Conservation (phyloP, 2,329 filamentous ascomycete genomes). For the Fusarium sp. region DNA sequence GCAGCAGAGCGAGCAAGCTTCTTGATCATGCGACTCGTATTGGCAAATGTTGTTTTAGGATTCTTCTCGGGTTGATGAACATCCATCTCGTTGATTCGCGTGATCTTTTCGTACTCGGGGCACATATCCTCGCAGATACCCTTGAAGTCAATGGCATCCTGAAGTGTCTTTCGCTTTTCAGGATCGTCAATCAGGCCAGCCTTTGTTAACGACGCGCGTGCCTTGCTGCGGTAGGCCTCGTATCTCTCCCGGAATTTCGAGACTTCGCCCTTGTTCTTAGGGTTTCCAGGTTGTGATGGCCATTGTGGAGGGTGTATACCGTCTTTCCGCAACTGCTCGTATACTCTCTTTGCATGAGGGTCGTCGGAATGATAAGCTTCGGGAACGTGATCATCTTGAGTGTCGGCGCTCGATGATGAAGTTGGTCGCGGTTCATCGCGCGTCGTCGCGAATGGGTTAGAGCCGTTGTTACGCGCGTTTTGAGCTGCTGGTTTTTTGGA, state of each 20-base stretch:
- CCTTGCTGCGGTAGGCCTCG: constrained; percentile 68
- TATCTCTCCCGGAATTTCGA: constrained; percentile 67
- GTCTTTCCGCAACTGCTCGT: constrained; percentile 65
- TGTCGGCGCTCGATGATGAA: constrained; percentile 44
- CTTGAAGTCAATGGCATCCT: constrained; percentile 74
- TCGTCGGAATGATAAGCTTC: constrained; percentile 48
- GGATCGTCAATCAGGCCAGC: constrained; percentile 74
- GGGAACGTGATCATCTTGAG: constrained; percentile 34
- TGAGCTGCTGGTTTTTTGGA: constrained; percentile 29
- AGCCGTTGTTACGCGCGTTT: constrained; percentile 37
- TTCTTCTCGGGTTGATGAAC: constrained; percentile 68
- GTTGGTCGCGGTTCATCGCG: constrained; percentile 43
- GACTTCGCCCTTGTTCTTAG: constrained; percentile 62
- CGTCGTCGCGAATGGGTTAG: constrained; percentile 36
- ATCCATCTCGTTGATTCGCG: constrained; percentile 71
- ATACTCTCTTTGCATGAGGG: constrained; percentile 63
- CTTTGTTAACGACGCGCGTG: constrained; percentile 68
- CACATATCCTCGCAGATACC: constrained; percentile 78
- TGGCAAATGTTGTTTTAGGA: constrained; percentile 57
- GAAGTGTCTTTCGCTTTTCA: constrained; percentile 69
- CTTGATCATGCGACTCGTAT: constrained; percentile 71
- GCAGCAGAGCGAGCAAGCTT: constrained; percentile 75
- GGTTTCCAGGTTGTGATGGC: constrained; percentile 67
- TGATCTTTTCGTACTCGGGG: constrained; percentile 73
- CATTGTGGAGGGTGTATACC: constrained; percentile 65